Evolutionary conservation across 345 rosid species (phyloP).

Genomic region (Nephelium lappaceum): DNA sequence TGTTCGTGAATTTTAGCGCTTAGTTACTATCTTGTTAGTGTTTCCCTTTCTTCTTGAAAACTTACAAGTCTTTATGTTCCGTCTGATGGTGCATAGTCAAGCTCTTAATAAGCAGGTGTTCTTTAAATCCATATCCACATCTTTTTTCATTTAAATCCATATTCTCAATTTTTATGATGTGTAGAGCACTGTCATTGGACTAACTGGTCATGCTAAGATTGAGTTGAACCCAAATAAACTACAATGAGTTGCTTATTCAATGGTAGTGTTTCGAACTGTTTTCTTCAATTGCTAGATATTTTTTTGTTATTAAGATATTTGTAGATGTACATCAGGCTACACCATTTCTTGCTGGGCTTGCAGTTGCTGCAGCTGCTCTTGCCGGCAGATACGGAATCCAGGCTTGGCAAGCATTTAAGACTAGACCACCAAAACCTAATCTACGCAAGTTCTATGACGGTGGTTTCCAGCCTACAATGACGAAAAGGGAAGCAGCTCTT

Average conservation of each 20-base stretch:
- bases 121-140: neutral
- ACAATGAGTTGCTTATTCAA: neutral
- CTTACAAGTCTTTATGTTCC: neutral
- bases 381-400: constrained; percentile 85
- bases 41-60: neutral
- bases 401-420: constrained; percentile 84
- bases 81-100: neutral
- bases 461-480: constrained; percentile 79
- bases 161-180: neutral
- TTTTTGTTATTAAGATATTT: constrained; percentile 4
- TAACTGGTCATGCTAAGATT: neutral
- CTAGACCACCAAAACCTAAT: constrained; percentile 58
- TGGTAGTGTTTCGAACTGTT: neutral
- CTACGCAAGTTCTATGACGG: constrained; percentile 71
- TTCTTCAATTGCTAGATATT: neutral
- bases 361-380: constrained; percentile 85
- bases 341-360: constrained; percentile 78
- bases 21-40: neutral
- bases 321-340: constrained; percentile 52
- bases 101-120: neutral
- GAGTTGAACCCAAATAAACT: neutral
- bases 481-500: constrained; percentile 77
- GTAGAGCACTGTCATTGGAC: neutral
- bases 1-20: neutral
- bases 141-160: neutral